phyloP scores from a whole-genome alignment of 2,329 filamentous ascomycete genomes.

The Microthyrium microscopicum region DNA sequence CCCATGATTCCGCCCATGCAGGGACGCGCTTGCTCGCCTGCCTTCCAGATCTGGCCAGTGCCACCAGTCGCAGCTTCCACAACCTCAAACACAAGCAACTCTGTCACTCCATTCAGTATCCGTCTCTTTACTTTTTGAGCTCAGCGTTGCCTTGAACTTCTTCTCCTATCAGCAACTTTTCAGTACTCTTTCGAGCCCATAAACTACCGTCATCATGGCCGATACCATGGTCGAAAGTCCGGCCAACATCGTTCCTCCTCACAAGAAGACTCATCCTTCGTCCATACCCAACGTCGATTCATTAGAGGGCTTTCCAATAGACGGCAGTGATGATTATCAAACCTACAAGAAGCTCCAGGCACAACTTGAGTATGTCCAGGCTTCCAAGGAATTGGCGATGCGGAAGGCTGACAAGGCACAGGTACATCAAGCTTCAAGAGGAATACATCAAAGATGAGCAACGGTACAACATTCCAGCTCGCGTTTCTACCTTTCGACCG shows the following conservation, averaged over 20 bases:
- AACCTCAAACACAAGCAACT: too few relatives aligned
- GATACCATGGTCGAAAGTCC: slow-evolving; percentile 76
- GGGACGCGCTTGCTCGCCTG: too few relatives aligned
- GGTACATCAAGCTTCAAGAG: slow-evolving; percentile 94
- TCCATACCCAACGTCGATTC: slow-evolving; percentile 81
- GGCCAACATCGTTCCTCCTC: slow-evolving; percentile 53
- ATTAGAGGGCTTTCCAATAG: slow-evolving; percentile 65
- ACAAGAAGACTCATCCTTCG: slow-evolving; percentile 63
- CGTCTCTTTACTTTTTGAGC: too few relatives aligned
- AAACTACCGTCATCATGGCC: slow-evolving; percentile 53
- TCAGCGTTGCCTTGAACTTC: too few relatives aligned
- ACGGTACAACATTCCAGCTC: slow-evolving; percentile 35
- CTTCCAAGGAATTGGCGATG: slow-evolving; percentile 21
- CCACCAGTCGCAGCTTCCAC: too few relatives aligned
- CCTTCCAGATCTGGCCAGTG: too few relatives aligned
- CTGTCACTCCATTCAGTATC: too few relatives aligned
- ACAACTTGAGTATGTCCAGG: slow-evolving; percentile 72
- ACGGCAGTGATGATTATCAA: slow-evolving; percentile 83
- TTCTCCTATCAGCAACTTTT: too few relatives aligned
- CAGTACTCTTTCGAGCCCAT: too few relatives aligned
- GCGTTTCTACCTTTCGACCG: background rate
- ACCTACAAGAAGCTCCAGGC: slow-evolving; percentile 92
- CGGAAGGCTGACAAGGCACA: slow-evolving; percentile 44
- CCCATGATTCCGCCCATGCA: too few relatives aligned
- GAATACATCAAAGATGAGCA: slow-evolving; percentile 99